Conservation (phyloP, 2,329 filamentous ascomycete genomes). For the Fusarium secorum region DNA sequence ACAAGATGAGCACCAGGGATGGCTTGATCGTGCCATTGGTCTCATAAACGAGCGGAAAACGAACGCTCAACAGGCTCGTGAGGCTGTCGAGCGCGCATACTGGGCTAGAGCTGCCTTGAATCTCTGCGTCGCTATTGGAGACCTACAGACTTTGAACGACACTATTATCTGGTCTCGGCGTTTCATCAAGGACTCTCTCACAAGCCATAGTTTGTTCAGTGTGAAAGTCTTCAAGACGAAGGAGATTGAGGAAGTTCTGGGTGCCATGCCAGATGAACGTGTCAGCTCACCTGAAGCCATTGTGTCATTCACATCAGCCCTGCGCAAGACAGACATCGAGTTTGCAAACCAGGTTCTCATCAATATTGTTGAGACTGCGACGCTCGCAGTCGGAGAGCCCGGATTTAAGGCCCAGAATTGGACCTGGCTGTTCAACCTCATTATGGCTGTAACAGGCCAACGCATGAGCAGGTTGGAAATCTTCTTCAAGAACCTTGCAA, state of each 20-base stretch:
- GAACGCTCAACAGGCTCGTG: slow-evolving; percentile 36
- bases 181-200: slow-evolving; percentile 42
- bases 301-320: background rate
- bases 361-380: slow-evolving; percentile 22
- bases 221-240: background rate
- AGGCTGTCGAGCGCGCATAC: slow-evolving; percentile 32
- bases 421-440: slow-evolving; percentile 8
- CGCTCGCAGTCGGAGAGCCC: slow-evolving; percentile 18
- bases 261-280: slow-evolving; percentile 13
- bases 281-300: background rate
- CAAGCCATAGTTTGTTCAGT: slow-evolving; percentile 26
- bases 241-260: slow-evolving; percentile 34
- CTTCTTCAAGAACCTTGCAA: slow-evolving; percentile 3
- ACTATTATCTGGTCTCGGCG: slow-evolving; percentile 42
- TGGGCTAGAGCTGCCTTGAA: slow-evolving; percentile 42
- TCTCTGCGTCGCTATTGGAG: slow-evolving; percentile 39
- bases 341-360: slow-evolving; percentile 27
- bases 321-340: slow-evolving; percentile 1
- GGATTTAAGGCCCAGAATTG: slow-evolving; percentile 13
- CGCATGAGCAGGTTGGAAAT: background rate
- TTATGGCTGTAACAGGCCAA: background rate
- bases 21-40: slow-evolving; percentile 17
- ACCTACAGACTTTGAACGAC: slow-evolving; percentile 34
- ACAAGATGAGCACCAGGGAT: slow-evolving; percentile 7
- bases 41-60: slow-evolving; percentile 34